Base-by-base conservation (phyloP, 441 rosid species). In the Brassica balearica region DNA sequence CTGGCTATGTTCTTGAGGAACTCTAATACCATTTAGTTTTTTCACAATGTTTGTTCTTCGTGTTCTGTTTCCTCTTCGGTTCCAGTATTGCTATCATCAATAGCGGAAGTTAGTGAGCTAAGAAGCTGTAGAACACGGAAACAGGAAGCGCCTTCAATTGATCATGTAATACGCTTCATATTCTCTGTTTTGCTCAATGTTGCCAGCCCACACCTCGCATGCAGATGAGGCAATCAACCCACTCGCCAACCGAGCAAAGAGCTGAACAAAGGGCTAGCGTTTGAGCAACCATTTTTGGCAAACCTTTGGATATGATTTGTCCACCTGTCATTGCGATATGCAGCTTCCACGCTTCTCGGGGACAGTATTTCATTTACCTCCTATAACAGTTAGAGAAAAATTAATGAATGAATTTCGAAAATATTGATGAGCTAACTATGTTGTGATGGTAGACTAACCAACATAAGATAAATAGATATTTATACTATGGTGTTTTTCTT, bases 101-200 rank as follows among this genome's bases (percentile, higher is more conserved):
- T 78, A 51, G 32, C 32, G 6, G 32, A 27, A 27, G 32, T 27
- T 27, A 27, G 32, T 27, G 32, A 27, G 32, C 32, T 27, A 27
- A 27, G 32, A 27, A 27, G 86, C 80, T 88, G 98, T 34, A 96
- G 83, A 77, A 96, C 98, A 20, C 97, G 96, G 36, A 94, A 82
- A 68, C 90, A 88, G 65, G 98, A 91, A 75, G 96, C 90, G 76
- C 98, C 97, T 20, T 94, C 98, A 93, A 94, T 92, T 71, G 95
- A 91, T 80, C 95, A 91, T 79, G 97, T 87, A 86, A 96, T 90
- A 27, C 88, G 87, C 70, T 97, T 92, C 81, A 94, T 86, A 92
- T 91, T 92, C 75, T 91, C 88, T 2, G 97, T 86, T 60, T 85
- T 89, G 80, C 96, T 86, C 82, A 93, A 79, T 4, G 91, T 87